phyloP scores from a whole-genome alignment of 176 grass and related monocot species.

The Juncus effusus region DNA sequence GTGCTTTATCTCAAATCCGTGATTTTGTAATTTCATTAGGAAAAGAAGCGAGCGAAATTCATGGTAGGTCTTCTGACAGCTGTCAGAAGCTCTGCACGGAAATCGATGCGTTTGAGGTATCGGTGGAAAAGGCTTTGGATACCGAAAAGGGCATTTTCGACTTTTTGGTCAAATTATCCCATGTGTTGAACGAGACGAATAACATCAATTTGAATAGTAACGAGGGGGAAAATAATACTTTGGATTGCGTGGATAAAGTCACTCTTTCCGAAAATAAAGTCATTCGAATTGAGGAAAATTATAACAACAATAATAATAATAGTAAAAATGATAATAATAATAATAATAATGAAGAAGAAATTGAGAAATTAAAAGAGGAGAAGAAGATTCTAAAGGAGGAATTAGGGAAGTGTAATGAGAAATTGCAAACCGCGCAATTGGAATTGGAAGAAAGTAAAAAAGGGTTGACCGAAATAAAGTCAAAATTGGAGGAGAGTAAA shows the following conservation, averaged over 20 bases:
- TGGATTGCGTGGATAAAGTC: constrained; percentile 97
- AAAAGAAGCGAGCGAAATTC: constrained; percentile 55
- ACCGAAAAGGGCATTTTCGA: constrained; percentile 45
- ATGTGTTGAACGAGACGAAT: constrained; percentile 61
- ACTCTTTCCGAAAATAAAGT: constrained; percentile 98
- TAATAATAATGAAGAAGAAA: constrained; percentile 19
- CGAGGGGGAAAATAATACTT: constrained; percentile 74
- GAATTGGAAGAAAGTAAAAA: constrained; percentile 64
- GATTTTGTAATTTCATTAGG: constrained; percentile 73
- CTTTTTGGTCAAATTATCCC: constrained; percentile 51
- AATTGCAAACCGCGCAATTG: constrained; percentile 53
- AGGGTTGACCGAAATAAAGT: constrained; percentile 52
- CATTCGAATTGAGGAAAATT: constrained; percentile 31
- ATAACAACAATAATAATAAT: constrained; percentile 35
- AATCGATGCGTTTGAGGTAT: constrained; percentile 60
- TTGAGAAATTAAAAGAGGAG: constrained; percentile 61
- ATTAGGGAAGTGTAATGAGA: constrained; percentile 61
- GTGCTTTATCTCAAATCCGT: constrained; percentile 72
- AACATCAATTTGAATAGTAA: constrained; percentile 55
- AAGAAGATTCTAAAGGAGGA: constrained; percentile 60
- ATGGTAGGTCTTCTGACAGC: constrained; percentile 44
- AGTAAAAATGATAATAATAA: constrained; percentile 38
- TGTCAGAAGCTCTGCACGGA: constrained; percentile 49
- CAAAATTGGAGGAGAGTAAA: constrained; percentile 70
- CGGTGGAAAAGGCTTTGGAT: constrained; percentile 59